Percentiles rank a stretch among this genome's conserved stretches.
phyloP scores from a whole-genome alignment of 305 asterid species.

The Solanum hybrid region DNA sequence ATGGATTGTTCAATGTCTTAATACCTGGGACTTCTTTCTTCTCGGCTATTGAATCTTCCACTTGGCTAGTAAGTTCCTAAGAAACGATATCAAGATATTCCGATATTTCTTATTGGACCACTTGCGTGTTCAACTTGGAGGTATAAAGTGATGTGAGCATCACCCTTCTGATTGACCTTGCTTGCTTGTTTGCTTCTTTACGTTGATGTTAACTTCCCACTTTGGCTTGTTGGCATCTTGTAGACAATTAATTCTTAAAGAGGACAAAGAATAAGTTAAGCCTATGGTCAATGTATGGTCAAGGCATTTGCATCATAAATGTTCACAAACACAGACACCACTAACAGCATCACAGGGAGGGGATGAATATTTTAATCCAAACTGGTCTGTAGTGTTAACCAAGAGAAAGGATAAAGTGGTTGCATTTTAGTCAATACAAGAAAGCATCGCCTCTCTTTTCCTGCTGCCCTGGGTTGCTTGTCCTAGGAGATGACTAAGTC shows the following conservation, averaged over 20 bases:
- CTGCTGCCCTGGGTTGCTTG: not conserved
- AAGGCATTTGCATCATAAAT: not conserved
- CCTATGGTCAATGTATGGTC: not conserved
- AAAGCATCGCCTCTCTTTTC: not conserved
- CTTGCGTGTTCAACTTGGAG: not conserved
- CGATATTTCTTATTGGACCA: not conserved
- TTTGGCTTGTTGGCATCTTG: not conserved
- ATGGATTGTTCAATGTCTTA: constrained; percentile 60
- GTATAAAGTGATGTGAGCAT: not conserved
- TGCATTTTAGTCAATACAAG: not conserved
- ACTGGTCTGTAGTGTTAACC: not conserved
- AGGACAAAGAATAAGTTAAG: not conserved
- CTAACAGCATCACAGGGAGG: not conserved
- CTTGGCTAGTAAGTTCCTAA: constrained; percentile 62
- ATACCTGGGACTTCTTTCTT: constrained; percentile 80
- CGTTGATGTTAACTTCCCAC: not conserved
- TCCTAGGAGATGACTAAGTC: not conserved
- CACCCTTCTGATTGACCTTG: not conserved
- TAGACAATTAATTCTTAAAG: not conserved
- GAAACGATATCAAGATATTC: not conserved
- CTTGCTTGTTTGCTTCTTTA: not conserved
- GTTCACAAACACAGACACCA: not conserved
- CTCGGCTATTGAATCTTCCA: constrained; percentile 67
- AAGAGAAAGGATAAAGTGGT: not conserved
- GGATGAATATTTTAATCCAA: not conserved